Base-by-base conservation (phyloP, 257 asterid genomes). In the Lantana camara region DNA sequence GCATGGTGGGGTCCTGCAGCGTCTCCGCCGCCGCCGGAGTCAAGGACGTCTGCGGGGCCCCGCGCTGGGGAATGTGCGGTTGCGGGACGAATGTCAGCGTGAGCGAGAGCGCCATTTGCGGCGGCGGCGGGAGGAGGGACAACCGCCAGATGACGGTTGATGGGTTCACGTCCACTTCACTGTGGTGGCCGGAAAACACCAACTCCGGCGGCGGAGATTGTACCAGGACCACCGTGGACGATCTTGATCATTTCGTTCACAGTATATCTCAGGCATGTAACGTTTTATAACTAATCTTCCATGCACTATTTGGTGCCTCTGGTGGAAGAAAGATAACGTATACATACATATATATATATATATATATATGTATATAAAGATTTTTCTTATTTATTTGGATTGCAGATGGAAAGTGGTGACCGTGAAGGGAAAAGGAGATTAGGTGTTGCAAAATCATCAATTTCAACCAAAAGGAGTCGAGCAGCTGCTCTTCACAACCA, bases 401-500 rank as follows among this genome's bases (percentile, higher is more conserved):
- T 77, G 40, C 29, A 89, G 98, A 80, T 74, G 59, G 82, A 75
- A 51, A 44, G 34, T 37, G 83, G 64, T 4, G 81, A 72, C 3
- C 80, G 70, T 9, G 78, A 57, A 13, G 71, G 72, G 10, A 77
- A 83, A 70, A 82, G 24, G 42, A 85, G 9, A 35, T 35, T 35
- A 35, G 76, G 74, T 24, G 61, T 15, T 11, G 85, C 85, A 40
- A 89, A 84, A 68, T 75, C 83, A 13, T 75, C 96, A 10, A 62
- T 60, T 42, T 72, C 86, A 14, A 80, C 84, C 20, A 92, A 87
- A 63, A 89, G 88, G 75, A 82, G 80, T 66, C 80, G 97, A 70
- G 95, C 97, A n/a, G n/a, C 97, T 38, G 98, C 98, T 9, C 63
- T 82, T 50, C 98, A 92, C 47, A 92, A 89, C 75, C 98, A 92